Evolutionary conservation across 2,329 filamentous ascomycete species (phyloP), one percentile per base, ranked within the genome.

Genomic region (Didymella arachidicola): DNA sequence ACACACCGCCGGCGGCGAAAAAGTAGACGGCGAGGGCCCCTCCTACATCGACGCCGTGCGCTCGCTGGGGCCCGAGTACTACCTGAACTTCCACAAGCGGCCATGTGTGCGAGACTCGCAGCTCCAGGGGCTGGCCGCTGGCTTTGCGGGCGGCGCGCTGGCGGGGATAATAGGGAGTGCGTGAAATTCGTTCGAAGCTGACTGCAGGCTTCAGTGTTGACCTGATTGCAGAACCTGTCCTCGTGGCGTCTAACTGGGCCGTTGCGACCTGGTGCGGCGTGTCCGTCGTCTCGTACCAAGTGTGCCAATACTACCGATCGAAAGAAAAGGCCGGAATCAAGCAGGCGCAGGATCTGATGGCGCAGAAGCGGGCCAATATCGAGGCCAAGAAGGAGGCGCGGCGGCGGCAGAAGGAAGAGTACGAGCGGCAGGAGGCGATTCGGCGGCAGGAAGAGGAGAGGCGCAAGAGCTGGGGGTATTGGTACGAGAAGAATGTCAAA

Each of bases 21-120:
- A 70, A 44, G 56, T 65, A 4, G 68, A 70, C n/a, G 59, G 55
- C 46, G 61, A 64, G 7, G 66, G 61, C 1, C 63, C 88, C n/a
- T 75, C 77, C 16, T 72, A 77, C 48, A 65, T 74, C 36, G 87
- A 92, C 41, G 90, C 86, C 0, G 81, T 93, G 48, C 84, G 86
- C 61, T 86, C 83, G 46, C 87, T 94, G 61, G 87, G 87, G 61
- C 72, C 83, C 38, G 82, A 88, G 38, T 91, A 94, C 70, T 90
- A 93, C 63, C 77, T 86, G 43, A 86, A 87, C 43, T 81, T 96
- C 52, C 89, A 93, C 75, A 89, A 90, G 76, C 85, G 87, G 57
- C 94, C 94, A 0, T 98, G 95, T 77, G 90, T 92, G 19, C 84
- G 93, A 61, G 89, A 96, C 72, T 89, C 91, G 2, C 82, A 97